These are phyloP conservation scores for Radiomyces spectabilis DNA, from an alignment of 192 early-diverging fungal genomes.

Conservation along the genomic window DNA sequence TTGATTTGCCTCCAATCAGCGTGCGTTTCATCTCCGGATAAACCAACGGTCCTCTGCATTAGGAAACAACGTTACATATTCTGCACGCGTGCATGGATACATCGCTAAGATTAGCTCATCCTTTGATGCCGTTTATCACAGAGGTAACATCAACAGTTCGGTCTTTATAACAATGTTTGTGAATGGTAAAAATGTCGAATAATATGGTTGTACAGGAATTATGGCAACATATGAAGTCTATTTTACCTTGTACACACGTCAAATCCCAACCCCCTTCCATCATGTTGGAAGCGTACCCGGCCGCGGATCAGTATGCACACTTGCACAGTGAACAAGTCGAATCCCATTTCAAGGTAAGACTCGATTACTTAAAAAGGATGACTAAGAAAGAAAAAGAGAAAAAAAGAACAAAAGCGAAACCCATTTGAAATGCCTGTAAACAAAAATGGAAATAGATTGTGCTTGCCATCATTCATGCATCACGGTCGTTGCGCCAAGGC, in stretches of 20 bases:
- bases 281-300: conserved; percentile 43
- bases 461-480: conserved; percentile 40
- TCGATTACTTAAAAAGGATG: too few relatives aligned
- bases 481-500: conserved; percentile 43
- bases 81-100: conserved; percentile 69
- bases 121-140: conserved; percentile 97
- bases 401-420: background rate
- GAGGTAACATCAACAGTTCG: conserved; percentile 51
- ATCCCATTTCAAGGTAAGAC: conserved; percentile 36
- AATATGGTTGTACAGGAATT: conserved; percentile 47
- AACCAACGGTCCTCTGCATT: background rate
- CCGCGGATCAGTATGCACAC: conserved; percentile 10
- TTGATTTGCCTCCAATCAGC: background rate
- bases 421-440: background rate
- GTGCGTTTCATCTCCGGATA: background rate
- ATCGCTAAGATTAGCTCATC: conserved; percentile 80
- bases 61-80: conserved; percentile 33
- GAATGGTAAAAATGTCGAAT: too few relatives aligned
- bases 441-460: conserved; percentile 27
- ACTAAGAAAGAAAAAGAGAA: too few relatives aligned
- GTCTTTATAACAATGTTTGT: too few relatives aligned
- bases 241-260: conserved; percentile 6
- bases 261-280: conserved; percentile 20
- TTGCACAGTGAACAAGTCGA: conserved; percentile 36
- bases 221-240: conserved; percentile 38